A percentile compares a stretch with the other conserved stretches of the same genome.
Evolutionary conservation across 2,329 filamentous ascomycete genomes (phyloP).

Genomic region (Fusarium sp.): DNA sequence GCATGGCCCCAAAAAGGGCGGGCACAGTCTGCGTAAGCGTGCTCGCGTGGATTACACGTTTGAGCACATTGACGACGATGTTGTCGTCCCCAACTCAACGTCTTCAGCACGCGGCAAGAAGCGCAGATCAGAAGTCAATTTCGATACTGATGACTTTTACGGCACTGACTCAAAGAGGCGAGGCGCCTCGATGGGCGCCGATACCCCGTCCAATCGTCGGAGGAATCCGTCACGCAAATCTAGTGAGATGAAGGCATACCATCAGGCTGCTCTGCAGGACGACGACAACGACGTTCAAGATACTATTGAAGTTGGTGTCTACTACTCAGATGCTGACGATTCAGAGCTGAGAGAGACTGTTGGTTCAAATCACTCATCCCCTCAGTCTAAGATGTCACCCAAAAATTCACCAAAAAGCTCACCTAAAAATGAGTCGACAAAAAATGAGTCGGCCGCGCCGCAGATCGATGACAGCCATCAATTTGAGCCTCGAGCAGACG

Average conservation of each 20-base stretch:
- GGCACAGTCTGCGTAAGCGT: conserved; percentile 71
- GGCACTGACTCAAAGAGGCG: conserved; percentile 53
- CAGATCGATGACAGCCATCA: conserved; percentile 11
- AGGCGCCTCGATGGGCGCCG: conserved; percentile 55
- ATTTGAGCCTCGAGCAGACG: conserved; percentile 13
- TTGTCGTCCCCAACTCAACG: conserved; percentile 54
- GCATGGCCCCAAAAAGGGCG: conserved; percentile 68
- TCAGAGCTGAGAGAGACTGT: conserved; percentile 48
- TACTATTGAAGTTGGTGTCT: conserved; percentile 70
- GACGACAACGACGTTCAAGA: conserved; percentile 69
- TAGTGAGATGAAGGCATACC: conserved; percentile 53
- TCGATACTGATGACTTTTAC: conserved; percentile 54
- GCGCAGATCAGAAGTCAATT: conserved; percentile 55
- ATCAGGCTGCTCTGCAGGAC: conserved; percentile 48
- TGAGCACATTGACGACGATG: conserved; percentile 67
- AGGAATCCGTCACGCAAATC: conserved; percentile 60
- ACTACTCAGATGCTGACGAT: conserved; percentile 53
- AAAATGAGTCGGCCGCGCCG: conserved; percentile 34
- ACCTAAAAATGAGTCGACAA: conserved; percentile 26
- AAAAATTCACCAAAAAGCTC: conserved; percentile 35
- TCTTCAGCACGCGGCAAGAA: conserved; percentile 55
- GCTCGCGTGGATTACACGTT: conserved; percentile 71
- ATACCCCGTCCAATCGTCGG: conserved; percentile 56
- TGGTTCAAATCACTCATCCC: conserved; percentile 51
- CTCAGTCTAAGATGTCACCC: conserved; percentile 43